A percentile compares a stretch with the other conserved stretches of the same genome.
These are phyloP conservation scores for Coemansia sp. DNA, from an alignment of 192 early-diverging fungal species.

Conservation along the genomic window DNA sequence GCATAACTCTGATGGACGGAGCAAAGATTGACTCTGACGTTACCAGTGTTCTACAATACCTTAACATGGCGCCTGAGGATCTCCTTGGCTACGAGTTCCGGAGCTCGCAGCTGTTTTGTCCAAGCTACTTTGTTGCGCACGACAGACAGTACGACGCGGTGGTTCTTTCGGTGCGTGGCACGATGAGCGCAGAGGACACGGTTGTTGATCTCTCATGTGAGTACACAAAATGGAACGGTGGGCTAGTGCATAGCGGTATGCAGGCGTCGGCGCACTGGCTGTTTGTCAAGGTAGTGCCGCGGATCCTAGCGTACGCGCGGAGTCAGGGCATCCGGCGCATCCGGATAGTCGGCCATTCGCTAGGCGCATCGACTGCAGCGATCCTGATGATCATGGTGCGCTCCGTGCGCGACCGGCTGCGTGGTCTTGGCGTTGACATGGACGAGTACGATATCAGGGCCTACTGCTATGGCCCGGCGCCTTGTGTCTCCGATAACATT, in stretches of 20 bases:
- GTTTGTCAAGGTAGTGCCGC: constrained; percentile 65
- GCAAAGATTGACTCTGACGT: constrained; percentile 67
- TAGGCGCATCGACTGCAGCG: constrained; percentile 71
- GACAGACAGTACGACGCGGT: constrained; percentile 66
- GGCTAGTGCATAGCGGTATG: constrained; percentile 75
- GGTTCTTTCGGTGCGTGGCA: constrained; percentile 68
- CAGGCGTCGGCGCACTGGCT: constrained; percentile 76
- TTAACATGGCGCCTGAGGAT: constrained; percentile 63
- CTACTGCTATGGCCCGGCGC: constrained; percentile 62
- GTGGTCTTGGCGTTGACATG: constrained; percentile 32
- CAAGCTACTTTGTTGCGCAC: constrained; percentile 69
- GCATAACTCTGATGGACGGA: constrained; percentile 67
- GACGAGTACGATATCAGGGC: constrained; percentile 31
- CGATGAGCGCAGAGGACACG: constrained; percentile 74
- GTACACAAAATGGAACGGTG: constrained; percentile 77
- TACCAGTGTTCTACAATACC: constrained; percentile 63
- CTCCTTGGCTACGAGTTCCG: constrained; percentile 70
- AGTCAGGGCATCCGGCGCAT: constrained; percentile 55
- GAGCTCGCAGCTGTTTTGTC: constrained; percentile 64
- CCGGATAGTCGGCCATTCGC: constrained; percentile 74
- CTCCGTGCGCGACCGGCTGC: constrained; percentile 51
- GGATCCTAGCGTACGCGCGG: constrained; percentile 59
- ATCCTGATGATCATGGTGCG: constrained; percentile 72
- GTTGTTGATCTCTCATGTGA: constrained; percentile 76
- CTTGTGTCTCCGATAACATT: constrained; percentile 57